A percentile compares a stretch with the other conserved stretches of the same genome.
Evolutionary conservation across 78 protist species (phyloP).

Genomic region (Monosiga brevicollis): DNA sequence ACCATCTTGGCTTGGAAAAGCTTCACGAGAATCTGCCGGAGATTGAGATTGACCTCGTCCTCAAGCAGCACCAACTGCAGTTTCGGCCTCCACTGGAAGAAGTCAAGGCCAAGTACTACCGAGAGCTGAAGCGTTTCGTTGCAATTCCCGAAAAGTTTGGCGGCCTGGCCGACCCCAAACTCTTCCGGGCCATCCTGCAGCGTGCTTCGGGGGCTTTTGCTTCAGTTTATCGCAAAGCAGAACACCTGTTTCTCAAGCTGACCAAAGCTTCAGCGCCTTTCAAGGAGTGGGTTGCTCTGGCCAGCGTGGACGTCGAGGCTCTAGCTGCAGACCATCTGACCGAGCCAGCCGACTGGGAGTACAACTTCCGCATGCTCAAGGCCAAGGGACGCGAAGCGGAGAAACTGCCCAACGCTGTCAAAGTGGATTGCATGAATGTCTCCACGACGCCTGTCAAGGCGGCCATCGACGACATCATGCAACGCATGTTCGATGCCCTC

Average conservation of each 20-base stretch:
- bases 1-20: conserved; percentile 47
- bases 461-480: conserved; percentile 34
- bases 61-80: conserved; percentile 16
- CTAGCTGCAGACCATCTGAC: conserved; percentile 1
- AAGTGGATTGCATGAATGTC: conserved; percentile 52
- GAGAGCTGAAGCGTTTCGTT: conserved; percentile 41
- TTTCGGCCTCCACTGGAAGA: conserved; percentile 57
- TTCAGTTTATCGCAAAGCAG: conserved; percentile 32
- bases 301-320: conserved; percentile 14
- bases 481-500: conserved; percentile 30
- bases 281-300: conserved; percentile 45
- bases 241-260: conserved; percentile 28
- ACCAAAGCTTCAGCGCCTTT: conserved; percentile 5
- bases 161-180: conserved; percentile 34
- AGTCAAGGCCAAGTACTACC: conserved; percentile 46
- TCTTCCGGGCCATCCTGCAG: conserved; percentile 28
- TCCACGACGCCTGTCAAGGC: conserved; percentile 36
- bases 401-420: conserved; percentile 21
- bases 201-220: conserved; percentile 28
- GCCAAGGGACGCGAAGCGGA: conserved; percentile 32
- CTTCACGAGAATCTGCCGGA: conserved; percentile 51
- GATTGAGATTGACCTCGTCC: conserved; percentile 18
- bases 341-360: conserved; percentile 43
- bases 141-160: conserved; percentile 38
- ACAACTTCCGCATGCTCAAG: conserved; percentile 43